Evolutionary conservation across 352 stramenopile genomes (phyloP), one percentile per base, ranked within the genome.

Genomic region (Vaucheria bursata): DNA sequence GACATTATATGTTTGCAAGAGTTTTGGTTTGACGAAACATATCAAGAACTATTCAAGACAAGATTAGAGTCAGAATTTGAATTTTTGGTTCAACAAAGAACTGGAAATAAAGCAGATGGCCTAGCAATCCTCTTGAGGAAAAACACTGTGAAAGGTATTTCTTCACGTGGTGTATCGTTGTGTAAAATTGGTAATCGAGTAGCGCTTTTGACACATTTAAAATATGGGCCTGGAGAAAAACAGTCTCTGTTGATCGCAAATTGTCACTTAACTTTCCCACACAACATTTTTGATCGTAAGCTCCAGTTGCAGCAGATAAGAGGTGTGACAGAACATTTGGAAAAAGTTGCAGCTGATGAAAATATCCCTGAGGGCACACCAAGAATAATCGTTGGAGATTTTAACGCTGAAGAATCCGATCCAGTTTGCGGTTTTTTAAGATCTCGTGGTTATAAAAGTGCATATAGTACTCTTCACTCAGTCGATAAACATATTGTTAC

Each of bases 1-100:
- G 76, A 81, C 70, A 81, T 81, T 70, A 81, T 81, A 49, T 81
- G 76, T 70, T 73, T 81, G 0, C 76, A 81, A 66, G 76, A 81
- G 76, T 81, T 73, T 70, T 81, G 76, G 76, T 59, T 81, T 0
- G 65, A 81, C 38, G 40, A 50, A 5, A 34, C 33, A 0, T 81
- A 81, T 65, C 33, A 80, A 18, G 32, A 25, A 31, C 70, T 81
- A 12, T 81, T 81, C 35, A 45, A 53, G 3, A 39, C 35, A 12
- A 59, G 33, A 0, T 52, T 81, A 8, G 76, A 36, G 0, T 18
- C 72, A 6, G 50, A 40, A 6, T 81, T 74, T 52, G 45, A 68
- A 37, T 81, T 81, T 40, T 65, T 73, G 49, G 78, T 59, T 0
- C 45, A 78, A 0, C 66, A 73, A 49, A 71, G 76, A 18, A 81